Evolutionary conservation across 192 early-diverging fungal species (phyloP).

Genomic region (Phlyctochytrium bullatum): DNA sequence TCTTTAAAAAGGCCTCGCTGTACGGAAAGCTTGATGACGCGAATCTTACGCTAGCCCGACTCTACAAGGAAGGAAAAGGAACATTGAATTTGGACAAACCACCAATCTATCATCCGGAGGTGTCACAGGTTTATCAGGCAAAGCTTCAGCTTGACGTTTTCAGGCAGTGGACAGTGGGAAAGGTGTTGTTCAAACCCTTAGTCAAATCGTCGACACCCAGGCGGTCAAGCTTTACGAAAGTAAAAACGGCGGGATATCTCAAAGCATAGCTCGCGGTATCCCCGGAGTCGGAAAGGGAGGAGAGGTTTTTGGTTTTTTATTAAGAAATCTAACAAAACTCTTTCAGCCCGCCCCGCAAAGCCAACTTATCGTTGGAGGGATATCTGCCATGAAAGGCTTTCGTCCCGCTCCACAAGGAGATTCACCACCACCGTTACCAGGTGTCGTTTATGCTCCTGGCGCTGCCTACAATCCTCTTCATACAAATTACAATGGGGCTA

Average conservation of each 20-base stretch:
- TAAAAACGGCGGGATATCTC: too few species aligned
- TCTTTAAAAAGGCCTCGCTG: constrained; percentile 24
- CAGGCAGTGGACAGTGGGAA: too few species aligned
- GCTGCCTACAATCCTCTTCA: too few species aligned
- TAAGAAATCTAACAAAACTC: not conserved
- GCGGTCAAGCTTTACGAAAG: not conserved
- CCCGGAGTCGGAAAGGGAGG: too few species aligned
- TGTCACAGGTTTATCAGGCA: not conserved
- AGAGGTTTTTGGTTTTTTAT: not conserved
- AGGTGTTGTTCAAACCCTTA: not conserved
- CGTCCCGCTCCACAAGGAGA: not conserved
- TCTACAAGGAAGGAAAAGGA: constrained; percentile 39
- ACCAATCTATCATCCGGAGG: not conserved
- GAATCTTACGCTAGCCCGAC: constrained; percentile 35
- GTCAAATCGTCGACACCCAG: not conserved
- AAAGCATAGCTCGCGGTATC: too few species aligned
- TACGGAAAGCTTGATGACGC: constrained; percentile 48
- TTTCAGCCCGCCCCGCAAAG: not conserved
- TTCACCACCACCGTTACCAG: too few species aligned
- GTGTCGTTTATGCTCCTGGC: too few species aligned
- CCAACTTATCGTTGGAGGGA: not conserved
- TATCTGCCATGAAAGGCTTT: not conserved
- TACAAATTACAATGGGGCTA: too few species aligned
- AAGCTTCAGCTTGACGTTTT: not conserved
- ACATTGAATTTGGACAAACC: not conserved